A percentile compares a stretch with the other conserved stretches of the same genome.
Conservation (phyloP, 495 filamentous ascomycete genomes). For the Haplographium delicatum region DNA sequence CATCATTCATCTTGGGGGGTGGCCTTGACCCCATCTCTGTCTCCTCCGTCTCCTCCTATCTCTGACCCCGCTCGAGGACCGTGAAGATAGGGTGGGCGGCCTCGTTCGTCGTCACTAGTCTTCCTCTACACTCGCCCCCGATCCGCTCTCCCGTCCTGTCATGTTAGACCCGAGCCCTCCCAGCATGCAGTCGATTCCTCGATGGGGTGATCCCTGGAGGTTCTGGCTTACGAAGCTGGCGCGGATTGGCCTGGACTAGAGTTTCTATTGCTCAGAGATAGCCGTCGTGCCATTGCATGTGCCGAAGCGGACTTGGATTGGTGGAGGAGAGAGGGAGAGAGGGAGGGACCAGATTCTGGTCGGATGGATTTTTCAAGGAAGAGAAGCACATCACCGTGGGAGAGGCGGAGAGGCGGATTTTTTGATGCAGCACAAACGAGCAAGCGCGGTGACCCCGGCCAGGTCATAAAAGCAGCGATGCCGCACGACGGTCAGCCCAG, state of each 20-base stretch:
- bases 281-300: constrained; percentile 26
- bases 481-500: neutral
- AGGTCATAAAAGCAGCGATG: constrained; percentile 18
- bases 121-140: constrained; percentile 27
- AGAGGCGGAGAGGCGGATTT: no score
- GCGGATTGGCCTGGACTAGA: constrained; percentile 33
- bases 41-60: constrained; percentile 28
- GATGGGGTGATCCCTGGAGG: constrained; percentile 35
- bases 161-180: constrained; percentile 12
- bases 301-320: constrained; percentile 20
- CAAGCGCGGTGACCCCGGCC: constrained; percentile 20
- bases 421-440: constrained; percentile 23
- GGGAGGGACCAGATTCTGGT: constrained; percentile 7
- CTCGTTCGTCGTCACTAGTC: constrained; percentile 28
- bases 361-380: neutral
- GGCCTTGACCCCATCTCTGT: constrained; percentile 33
- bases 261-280: constrained; percentile 45
- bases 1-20: constrained; percentile 26
- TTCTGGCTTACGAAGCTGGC: constrained; percentile 22
- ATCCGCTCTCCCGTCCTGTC: constrained; percentile 23
- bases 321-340: constrained; percentile 1
- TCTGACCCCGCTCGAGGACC: constrained; percentile 45
- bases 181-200: constrained; percentile 19
- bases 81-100: constrained; percentile 22
- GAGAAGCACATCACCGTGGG: no score